A percentile compares a stretch with the other conserved stretches of the same genome.
Conservation (phyloP, 2,329 filamentous ascomycete genomes). For the Cladophialophora bantiana region DNA sequence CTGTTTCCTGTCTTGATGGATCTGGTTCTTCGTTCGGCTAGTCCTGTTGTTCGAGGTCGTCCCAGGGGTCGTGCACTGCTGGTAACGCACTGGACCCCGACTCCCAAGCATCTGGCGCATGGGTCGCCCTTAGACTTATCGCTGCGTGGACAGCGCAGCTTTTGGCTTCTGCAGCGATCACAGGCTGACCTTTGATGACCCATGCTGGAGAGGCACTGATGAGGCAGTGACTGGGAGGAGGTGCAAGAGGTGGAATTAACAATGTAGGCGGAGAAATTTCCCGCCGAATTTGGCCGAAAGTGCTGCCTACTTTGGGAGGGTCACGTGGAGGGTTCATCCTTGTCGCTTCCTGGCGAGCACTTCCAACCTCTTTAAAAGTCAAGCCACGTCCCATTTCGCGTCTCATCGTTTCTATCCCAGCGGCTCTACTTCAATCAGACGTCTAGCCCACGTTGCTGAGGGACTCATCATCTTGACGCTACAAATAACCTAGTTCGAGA, state of each 20-base stretch:
- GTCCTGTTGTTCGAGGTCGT: conserved; percentile 11
- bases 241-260: background rate
- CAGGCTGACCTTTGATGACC: conserved; percentile 24
- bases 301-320: too few species aligned
- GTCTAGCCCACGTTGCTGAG: too few species aligned
- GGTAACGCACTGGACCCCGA: conserved; percentile 18
- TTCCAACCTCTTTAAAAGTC: too few species aligned
- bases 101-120: conserved; percentile 20
- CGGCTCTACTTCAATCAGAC: too few species aligned
- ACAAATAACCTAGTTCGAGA: too few species aligned
- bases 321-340: too few species aligned
- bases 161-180: conserved; percentile 28
- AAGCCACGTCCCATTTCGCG: too few species aligned
- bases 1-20: conserved; percentile 1
- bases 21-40: background rate
- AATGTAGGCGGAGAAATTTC: too few species aligned
- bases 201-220: background rate
- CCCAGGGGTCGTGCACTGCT: conserved; percentile 17
- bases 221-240: background rate
- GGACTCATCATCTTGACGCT: too few species aligned
- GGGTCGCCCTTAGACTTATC: conserved; percentile 5
- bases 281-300: too few species aligned
- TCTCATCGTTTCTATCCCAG: too few species aligned
- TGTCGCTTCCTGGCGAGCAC: too few species aligned
- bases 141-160: conserved; percentile 23